phyloP scores from a whole-genome alignment of 225 moss, liverwort and hornwort species.

The Polytrichum formosum region DNA sequence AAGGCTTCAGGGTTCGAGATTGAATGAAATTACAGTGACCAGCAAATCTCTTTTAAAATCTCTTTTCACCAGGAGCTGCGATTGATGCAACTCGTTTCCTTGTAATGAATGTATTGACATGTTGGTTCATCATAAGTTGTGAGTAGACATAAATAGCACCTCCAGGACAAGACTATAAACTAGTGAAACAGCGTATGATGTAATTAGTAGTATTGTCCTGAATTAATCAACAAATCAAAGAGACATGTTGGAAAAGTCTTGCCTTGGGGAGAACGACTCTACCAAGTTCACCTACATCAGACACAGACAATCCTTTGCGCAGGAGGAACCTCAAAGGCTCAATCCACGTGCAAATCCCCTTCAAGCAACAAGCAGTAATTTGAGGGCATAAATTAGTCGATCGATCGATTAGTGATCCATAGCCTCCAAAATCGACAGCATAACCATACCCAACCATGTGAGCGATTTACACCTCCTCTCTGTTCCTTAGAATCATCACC shows the following conservation, averaged over 20 bases:
- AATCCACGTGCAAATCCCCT: slow-evolving; percentile 24
- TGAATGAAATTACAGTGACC: not conserved
- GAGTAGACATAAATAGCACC: not conserved
- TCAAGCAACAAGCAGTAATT: not conserved
- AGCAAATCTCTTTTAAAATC: not conserved
- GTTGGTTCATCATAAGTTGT: not conserved
- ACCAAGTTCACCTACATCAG: slow-evolving; percentile 77
- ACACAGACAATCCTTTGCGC: slow-evolving; percentile 57
- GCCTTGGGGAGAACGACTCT: slow-evolving; percentile 77
- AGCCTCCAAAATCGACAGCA: no score
- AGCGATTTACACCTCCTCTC: no score
- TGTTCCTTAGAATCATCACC: no score
- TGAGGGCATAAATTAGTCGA: no score
- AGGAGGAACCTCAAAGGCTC: slow-evolving; percentile 51
- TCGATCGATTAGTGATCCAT: no score
- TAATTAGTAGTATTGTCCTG: not conserved
- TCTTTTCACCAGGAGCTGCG: not conserved
- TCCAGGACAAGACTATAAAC: not conserved
- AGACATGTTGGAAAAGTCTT: not conserved
- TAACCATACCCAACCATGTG: no score
- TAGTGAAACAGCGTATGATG: not conserved
- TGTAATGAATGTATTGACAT: not conserved
- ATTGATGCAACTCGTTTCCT: no score
- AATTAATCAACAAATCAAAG: not conserved
- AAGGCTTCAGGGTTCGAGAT: not conserved